These are phyloP conservation scores for Collybia mongolica DNA, from an alignment of 768 basidiomycete species.

Conservation along the genomic window DNA sequence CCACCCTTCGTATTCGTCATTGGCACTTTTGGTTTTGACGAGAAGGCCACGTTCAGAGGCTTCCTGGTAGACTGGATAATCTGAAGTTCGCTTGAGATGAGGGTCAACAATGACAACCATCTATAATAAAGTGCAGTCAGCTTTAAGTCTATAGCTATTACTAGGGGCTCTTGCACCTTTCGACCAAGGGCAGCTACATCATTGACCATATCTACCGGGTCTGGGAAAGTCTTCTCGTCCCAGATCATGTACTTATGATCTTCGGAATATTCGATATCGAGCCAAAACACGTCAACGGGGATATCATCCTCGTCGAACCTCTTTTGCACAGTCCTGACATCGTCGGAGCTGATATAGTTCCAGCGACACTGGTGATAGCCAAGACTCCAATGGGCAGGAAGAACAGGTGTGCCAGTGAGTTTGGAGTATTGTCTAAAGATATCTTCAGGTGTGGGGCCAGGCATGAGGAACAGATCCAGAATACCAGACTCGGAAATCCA, in stretches of 20 bases:
- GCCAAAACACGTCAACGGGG: slow-evolving; percentile 95
- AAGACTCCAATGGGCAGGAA: slow-evolving; percentile 91
- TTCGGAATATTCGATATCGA: slow-evolving; percentile 93
- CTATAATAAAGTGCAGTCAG: slow-evolving; percentile 37
- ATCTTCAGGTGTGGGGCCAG: slow-evolving; percentile 82
- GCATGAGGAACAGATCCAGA: slow-evolving; percentile 89
- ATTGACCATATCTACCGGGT: slow-evolving; percentile 91
- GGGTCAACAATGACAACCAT: slow-evolving; percentile 99
- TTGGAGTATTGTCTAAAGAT: slow-evolving; percentile 84
- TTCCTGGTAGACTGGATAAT: slow-evolving; percentile 82
- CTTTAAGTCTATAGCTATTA: neutral
- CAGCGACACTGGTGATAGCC: slow-evolving; percentile 98
- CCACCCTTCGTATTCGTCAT: slow-evolving; percentile 94
- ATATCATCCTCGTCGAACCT: slow-evolving; percentile 94
- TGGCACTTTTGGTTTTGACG: slow-evolving; percentile 76
- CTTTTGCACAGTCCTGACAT: slow-evolving; percentile 80
- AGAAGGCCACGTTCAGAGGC: slow-evolving; percentile 82
- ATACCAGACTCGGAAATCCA: slow-evolving; percentile 99
- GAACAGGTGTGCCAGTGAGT: slow-evolving; percentile 80
- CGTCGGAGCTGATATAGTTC: slow-evolving; percentile 93
- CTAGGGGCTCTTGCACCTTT: slow-evolving; percentile 52
- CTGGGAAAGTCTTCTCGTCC: slow-evolving; percentile 90
- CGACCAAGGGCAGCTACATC: slow-evolving; percentile 83
- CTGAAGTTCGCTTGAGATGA: slow-evolving; percentile 80
- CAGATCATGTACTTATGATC: slow-evolving; percentile 98